phyloP scores from a whole-genome alignment of 306 rosid species.

The Prunus campanulata region DNA sequence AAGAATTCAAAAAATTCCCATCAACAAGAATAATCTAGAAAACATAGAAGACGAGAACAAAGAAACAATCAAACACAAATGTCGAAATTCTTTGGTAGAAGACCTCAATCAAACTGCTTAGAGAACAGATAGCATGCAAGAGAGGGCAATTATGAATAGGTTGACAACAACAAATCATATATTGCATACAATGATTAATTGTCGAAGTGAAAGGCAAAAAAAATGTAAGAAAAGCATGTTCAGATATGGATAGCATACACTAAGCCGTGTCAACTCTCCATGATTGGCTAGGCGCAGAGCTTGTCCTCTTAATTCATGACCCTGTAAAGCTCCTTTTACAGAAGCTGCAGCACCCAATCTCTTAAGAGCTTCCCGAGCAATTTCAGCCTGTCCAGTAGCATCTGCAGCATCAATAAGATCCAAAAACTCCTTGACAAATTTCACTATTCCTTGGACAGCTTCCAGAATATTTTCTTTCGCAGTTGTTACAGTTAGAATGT shows the following conservation, averaged over 20 bases:
- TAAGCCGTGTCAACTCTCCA: conserved; percentile 90
- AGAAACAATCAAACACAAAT: neutral
- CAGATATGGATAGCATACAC: conserved; percentile 50
- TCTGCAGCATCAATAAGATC: conserved; percentile 99
- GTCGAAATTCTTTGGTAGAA: neutral
- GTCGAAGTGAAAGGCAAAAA: neutral
- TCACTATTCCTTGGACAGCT: conserved; percentile 94
- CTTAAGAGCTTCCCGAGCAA: conserved; percentile 96
- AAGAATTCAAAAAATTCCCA: neutral
- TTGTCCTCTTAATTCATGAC: conserved; percentile 84
- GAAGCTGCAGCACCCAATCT: conserved; percentile 96
- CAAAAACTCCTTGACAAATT: conserved; percentile 87
- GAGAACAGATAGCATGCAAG: conserved; percentile 4
- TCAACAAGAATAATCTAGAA: neutral
- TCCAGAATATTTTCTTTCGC: conserved; percentile 76
- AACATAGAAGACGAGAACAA: neutral
- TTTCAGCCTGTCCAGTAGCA: conserved; percentile 97
- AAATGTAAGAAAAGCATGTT: conserved; percentile 1
- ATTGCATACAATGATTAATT: neutral
- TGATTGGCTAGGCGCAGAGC: conserved; percentile 95
- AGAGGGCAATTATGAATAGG: neutral
- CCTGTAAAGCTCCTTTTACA: conserved; percentile 91
- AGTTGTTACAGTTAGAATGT: conserved; percentile 83
- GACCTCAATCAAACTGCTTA: neutral
- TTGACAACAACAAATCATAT: neutral